Evolutionary conservation across 352 stramenopile species (phyloP), one percentile per base, ranked within the genome.

Genomic region (Thraustochytrium sp.): DNA sequence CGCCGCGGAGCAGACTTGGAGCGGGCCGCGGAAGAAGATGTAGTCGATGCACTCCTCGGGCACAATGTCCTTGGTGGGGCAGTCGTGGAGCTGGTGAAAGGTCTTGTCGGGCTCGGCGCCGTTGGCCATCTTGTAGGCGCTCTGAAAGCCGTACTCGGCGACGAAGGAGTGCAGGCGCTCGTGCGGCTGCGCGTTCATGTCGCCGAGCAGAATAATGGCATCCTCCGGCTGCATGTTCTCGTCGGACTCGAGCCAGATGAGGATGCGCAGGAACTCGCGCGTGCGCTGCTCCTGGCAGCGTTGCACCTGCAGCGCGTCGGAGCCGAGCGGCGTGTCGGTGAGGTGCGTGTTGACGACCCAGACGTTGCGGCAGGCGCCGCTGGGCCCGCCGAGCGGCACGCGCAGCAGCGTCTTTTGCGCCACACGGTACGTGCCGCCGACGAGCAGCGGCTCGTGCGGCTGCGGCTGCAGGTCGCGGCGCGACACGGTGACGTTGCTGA

Each of bases 261-360:
- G 42, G 5, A 77, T 77, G 11, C 31, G 13, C 23, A 62, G 42
- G 37, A 77, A 77, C 49, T 77, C 65, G 40, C 65, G 42, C 31
- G 49, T 62, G 42, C 65, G 65, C 46, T 55, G 42, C 42, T 77
- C 49, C 13, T 77, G 42, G 65, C 65, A 77, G 8, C 3, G 42
- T 36, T 29, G 42, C 13, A 31, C 16, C 34, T 62, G 9, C 46
- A 64, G 68, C 13, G 36, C 18, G 42, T 13, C 11, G 11, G 65
- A 16, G 65, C 42, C 42, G 31, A 37, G 29, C 40, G 65, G 65
- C 29, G 65, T 77, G 42, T 77, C 65, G 8, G 65, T 62, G 1
- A 77, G 31, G 11, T 77, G 65, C 65, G 49, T 62, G 42, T 77
- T 77, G 40, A 77, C 49, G 9, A 77, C 65, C 65, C 65, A 77